phyloP scores from a whole-genome alignment of 345 rosid species.

The Excoecaria cochinchinensis region DNA sequence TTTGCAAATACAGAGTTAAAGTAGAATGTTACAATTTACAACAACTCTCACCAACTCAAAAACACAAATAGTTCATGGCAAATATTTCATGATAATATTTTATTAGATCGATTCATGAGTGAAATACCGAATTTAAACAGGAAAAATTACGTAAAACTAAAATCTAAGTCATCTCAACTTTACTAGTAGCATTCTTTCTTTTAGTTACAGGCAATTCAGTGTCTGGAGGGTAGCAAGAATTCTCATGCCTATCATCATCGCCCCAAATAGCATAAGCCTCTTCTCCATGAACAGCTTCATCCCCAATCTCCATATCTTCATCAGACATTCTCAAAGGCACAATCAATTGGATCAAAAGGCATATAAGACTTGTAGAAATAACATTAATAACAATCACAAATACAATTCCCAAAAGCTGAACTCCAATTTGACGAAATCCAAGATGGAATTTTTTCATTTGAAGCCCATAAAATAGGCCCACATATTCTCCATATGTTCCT shows the following conservation, averaged over 20 bases:
- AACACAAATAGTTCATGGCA: too few relatives aligned
- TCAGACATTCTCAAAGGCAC: constrained; percentile 46
- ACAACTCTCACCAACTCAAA: too few relatives aligned
- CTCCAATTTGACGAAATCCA: constrained; percentile 40
- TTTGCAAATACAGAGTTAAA: too few relatives aligned
- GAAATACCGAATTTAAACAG: too few relatives aligned
- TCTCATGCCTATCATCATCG: constrained; percentile 33
- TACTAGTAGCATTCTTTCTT: neutral
- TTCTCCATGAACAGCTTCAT: constrained; percentile 45
- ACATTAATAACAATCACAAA: constrained; percentile 28
- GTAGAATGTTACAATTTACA: too few relatives aligned
- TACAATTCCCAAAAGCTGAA: constrained; percentile 35
- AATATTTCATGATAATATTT: too few relatives aligned
- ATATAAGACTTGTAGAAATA: constrained; percentile 35
- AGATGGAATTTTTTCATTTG: constrained; percentile 11
- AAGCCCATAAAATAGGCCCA: constrained; percentile 45
- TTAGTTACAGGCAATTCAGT: constrained; percentile 13
- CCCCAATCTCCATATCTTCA: constrained; percentile 50
- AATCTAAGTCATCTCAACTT: constrained; percentile 12
- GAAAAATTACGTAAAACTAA: too few relatives aligned
- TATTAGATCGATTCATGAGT: too few relatives aligned
- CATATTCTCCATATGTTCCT: neutral
- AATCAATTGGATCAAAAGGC: constrained; percentile 26
- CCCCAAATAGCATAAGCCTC: constrained; percentile 47
- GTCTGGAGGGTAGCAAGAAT: constrained; percentile 8